These are phyloP conservation scores for Arthrobotrys musiformis DNA, from an alignment of 2,329 filamentous ascomycete species.

Conservation along the genomic window DNA sequence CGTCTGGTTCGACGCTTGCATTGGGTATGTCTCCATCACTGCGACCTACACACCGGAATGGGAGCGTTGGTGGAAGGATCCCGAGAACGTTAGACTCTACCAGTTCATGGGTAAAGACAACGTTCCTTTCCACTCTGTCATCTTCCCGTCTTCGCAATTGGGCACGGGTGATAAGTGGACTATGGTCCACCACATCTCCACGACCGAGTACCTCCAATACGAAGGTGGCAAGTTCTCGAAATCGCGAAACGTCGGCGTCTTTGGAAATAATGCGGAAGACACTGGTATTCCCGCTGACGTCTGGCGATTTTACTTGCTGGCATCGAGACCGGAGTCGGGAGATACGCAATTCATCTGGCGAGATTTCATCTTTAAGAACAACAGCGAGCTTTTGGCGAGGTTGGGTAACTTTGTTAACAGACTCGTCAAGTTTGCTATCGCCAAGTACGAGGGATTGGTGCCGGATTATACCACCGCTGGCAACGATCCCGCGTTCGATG, in stretches of 20 bases:
- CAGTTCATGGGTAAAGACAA: constrained; percentile 98
- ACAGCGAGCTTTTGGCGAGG: constrained; percentile 83
- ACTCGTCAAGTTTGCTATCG: constrained; percentile 78
- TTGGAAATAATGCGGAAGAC: constrained; percentile 87
- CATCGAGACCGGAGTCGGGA: constrained; percentile 82
- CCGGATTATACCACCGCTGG: constrained; percentile 73
- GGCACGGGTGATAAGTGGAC: constrained; percentile 89
- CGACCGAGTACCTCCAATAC: constrained; percentile 90
- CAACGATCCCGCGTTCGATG: constrained; percentile 59
- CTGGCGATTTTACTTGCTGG: constrained; percentile 92
- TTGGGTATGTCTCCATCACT: constrained; percentile 95
- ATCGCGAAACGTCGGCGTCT: constrained; percentile 87
- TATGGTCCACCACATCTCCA: constrained; percentile 85
- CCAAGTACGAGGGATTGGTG: constrained; percentile 77
- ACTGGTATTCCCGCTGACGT: constrained; percentile 86
- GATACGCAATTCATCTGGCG: constrained; percentile 93
- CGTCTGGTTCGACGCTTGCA: constrained; percentile 92
- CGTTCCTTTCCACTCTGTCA: constrained; percentile 86
- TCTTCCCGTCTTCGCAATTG: constrained; percentile 88
- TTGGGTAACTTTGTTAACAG: constrained; percentile 79
- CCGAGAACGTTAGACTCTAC: constrained; percentile 85
- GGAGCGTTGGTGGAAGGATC: constrained; percentile 95
- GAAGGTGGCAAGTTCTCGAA: constrained; percentile 93
- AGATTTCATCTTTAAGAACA: constrained; percentile 83
- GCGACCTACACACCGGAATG: constrained; percentile 88